Evolutionary conservation across 2,329 filamentous ascomycete genomes (phyloP).

Genomic region (Clarireedia homoeocarpa): DNA sequence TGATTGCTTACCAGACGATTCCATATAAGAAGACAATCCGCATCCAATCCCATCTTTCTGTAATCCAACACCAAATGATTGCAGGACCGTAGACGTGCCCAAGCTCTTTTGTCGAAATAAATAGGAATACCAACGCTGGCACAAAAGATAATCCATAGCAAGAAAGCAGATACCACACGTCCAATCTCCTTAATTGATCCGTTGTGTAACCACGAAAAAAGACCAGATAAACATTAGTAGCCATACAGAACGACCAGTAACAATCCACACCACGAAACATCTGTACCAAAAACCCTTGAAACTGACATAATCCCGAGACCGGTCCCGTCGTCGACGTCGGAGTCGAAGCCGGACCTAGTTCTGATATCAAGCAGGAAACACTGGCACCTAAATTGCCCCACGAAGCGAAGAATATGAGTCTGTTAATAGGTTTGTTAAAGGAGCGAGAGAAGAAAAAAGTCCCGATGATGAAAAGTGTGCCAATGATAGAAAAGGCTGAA

Average conservation of each 20-base stretch:
- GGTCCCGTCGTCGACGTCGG: neutral
- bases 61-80: constrained; percentile 72
- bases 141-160: constrained; percentile 48
- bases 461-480: constrained; percentile 44
- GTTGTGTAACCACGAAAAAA: constrained; percentile 47
- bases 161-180: constrained; percentile 43
- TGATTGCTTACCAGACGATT: constrained; percentile 46
- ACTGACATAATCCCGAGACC: constrained; percentile 41
- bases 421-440: constrained; percentile 51
- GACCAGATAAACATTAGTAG: constrained; percentile 50
- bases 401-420: constrained; percentile 50
- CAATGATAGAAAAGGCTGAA: constrained; percentile 43
- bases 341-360: constrained; percentile 29
- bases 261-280: constrained; percentile 53
- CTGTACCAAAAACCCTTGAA: constrained; percentile 73
- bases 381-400: constrained; percentile 50
- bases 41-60: constrained; percentile 56
- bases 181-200: constrained; percentile 40
- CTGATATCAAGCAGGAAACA: constrained; percentile 46
- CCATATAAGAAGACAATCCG: constrained; percentile 68
- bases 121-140: constrained; percentile 43
- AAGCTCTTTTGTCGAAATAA: constrained; percentile 32
- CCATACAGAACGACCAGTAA: constrained; percentile 50
- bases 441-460: constrained; percentile 41
- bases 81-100: constrained; percentile 30